These are phyloP conservation scores for Scenedesmus sp. DNA, from an alignment of 163 green algal species.

Conservation along the genomic window DNA sequence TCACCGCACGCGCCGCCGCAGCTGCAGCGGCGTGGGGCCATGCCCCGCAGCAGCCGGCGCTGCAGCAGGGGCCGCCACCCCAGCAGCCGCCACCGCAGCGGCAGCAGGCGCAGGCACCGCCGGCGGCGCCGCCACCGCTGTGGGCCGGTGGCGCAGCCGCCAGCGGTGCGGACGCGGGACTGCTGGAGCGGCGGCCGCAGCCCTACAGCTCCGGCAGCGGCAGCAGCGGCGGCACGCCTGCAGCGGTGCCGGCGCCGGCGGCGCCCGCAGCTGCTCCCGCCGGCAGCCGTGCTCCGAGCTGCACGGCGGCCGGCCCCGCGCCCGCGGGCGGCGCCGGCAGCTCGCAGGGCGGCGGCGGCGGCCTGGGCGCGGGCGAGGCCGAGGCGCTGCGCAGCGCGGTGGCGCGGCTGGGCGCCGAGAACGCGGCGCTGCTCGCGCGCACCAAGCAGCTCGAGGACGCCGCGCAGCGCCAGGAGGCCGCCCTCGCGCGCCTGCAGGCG, in stretches of 20 bases:
- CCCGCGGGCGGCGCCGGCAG: neutral
- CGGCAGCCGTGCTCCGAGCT: neutral
- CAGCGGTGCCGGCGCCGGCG: slow-evolving; percentile 4
- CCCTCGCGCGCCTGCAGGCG: too few species aligned
- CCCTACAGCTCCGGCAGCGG: slow-evolving; percentile 12
- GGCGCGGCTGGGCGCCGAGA: too few species aligned
- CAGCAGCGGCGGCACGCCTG: neutral
- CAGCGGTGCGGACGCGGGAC: too few species aligned
- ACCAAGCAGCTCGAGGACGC: too few species aligned
- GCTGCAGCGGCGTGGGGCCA: neutral
- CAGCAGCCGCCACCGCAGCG: neutral
- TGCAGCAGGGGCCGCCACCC: slow-evolving; percentile 16
- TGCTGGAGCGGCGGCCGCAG: slow-evolving; percentile 13
- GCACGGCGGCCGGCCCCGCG: neutral
- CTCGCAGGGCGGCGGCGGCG: too few species aligned
- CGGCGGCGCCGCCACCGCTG: neutral
- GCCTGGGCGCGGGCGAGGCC: too few species aligned
- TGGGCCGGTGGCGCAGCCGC: too few species aligned
- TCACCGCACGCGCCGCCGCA: slow-evolving; percentile 9
- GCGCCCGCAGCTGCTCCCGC: neutral
- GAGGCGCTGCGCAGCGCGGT: too few species aligned
- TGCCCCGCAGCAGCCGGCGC: neutral
- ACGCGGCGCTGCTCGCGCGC: too few species aligned
- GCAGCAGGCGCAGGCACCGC: neutral
- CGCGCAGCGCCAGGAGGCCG: too few species aligned